Evolutionary conservation across 2,329 filamentous ascomycete species (phyloP).

Genomic region (Pseudocercospora macadamiae): DNA sequence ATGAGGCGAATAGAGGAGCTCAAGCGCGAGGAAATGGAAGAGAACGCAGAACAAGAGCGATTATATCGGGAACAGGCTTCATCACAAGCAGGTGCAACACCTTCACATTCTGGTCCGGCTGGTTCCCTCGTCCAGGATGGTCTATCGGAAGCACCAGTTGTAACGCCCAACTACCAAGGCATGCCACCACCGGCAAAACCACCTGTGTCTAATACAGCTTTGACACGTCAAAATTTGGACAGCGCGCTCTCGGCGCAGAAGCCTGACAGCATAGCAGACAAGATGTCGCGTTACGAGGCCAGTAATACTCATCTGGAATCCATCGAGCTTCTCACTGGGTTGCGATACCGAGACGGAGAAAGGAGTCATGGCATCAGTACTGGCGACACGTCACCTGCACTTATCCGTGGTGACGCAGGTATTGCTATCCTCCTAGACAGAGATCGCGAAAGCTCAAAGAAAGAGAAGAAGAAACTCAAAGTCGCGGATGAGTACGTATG

Average conservation of each 20-base stretch:
- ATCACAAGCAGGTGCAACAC: constrained; percentile 31
- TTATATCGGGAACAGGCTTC: constrained; percentile 47
- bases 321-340: constrained; percentile 89
- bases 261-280: constrained; percentile 78
- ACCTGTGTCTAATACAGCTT: constrained; percentile 63
- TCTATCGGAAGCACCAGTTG: constrained; percentile 21
- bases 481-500: constrained; percentile 86
- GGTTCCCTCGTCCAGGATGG: constrained; percentile 24
- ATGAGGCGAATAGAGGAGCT: constrained; percentile 82
- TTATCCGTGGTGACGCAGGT: constrained; percentile 83
- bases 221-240: constrained; percentile 81
- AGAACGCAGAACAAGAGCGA: constrained; percentile 67
- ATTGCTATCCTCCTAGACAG: constrained; percentile 82
- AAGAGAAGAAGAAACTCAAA: constrained; percentile 88
- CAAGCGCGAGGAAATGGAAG: constrained; percentile 81
- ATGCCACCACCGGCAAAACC: constrained; percentile 71
- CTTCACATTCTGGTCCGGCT: constrained; percentile 28
- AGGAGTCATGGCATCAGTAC: constrained; percentile 85
- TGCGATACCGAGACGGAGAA: constrained; percentile 87
- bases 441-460: constrained; percentile 79
- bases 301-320: constrained; percentile 74
- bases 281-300: constrained; percentile 80
- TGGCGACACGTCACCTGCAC: constrained; percentile 75
- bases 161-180: constrained; percentile 48
- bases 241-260: constrained; percentile 66